Evolutionary conservation across 208 protist species (phyloP).

Genomic region (Trypanosoma congolense): DNA sequence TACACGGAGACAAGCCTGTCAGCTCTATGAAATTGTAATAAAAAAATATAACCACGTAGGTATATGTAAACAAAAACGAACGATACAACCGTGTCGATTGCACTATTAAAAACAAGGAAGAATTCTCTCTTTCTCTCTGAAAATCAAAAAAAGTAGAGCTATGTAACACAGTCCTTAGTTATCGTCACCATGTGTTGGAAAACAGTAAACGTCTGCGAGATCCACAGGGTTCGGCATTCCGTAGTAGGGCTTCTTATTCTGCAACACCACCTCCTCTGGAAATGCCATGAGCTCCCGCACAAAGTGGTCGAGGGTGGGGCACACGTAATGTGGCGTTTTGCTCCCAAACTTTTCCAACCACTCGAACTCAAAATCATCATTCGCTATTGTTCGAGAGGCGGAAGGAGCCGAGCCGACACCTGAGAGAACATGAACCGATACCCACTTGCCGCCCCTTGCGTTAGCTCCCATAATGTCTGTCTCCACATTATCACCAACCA

Average conservation of each 20-base stretch:
- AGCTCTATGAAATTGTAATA: no score
- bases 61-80: no score
- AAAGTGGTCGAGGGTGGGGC: slow-evolving; percentile 86
- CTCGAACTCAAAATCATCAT: slow-evolving; percentile 61
- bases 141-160: background rate
- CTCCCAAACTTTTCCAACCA: slow-evolving; percentile 57
- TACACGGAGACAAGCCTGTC: no score
- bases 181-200: slow-evolving; percentile 16
- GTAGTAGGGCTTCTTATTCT: slow-evolving; percentile 61
- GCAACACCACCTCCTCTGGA: slow-evolving; percentile 53
- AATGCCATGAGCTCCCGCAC: slow-evolving; percentile 77
- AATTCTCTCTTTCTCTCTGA: no score
- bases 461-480: slow-evolving; percentile 84
- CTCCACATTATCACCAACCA: slow-evolving; percentile 87
- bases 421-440: slow-evolving; percentile 75
- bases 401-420: slow-evolving; percentile 59
- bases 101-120: no score
- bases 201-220: slow-evolving; percentile 60
- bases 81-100: no score
- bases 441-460: slow-evolving; percentile 60
- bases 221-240: slow-evolving; percentile 77
- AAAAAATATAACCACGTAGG: no score
- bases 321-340: slow-evolving; percentile 76
- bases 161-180: background rate
- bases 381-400: slow-evolving; percentile 45